Base-by-base conservation (phyloP, 2,329 filamentous ascomycete species). In the Ophiostoma australiae region DNA sequence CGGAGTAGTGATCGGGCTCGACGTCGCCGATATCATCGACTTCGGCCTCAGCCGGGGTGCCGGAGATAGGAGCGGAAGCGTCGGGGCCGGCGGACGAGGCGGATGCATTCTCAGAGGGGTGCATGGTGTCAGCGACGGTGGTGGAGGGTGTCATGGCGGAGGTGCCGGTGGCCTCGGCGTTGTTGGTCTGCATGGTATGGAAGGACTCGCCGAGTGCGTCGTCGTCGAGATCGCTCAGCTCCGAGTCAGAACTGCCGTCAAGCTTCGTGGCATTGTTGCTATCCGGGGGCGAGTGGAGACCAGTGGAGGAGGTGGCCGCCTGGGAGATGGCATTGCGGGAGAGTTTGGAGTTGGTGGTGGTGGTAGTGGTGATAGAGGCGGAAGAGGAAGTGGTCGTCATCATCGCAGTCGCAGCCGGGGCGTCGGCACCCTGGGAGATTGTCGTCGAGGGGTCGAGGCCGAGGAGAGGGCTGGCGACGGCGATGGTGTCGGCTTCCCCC, bases 1-100 rank as follows among this genome's bases (percentile, higher is more conserved):
- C 94, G 77, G 93, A 97, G 83, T 92, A 97, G 80, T 97, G 90
- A 78, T 94, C 92, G 0, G 94, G 94, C 67, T 89, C 83, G 70
- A 97, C 86, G 70, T 95, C 91, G 75, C 91, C 91, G 76, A 91
- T 89, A 75, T 93, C 90, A 17, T 79, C 78, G 33, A 69, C 73
- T 27, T 77, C 78, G 27, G 70, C 73, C 27, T 77, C 73, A 44
- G 63, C 33, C 20, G 65, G 23, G 7, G 58, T 13, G 6, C 52
- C 68, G 63, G 55, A 8, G 27, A 41, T 15, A 1, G 61, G 8
- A n/a, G 69, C 63, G 17, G 35, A 17, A 39, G 48, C 55, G 7
- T 58, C 55, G 48, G 52, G 5, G 48, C 3, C 68, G 33, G 68
- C 44, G 58, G 58, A n/a, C 7, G 69, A 11, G 8, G 61, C 33